Evolutionary conservation across 2,329 filamentous ascomycete species (phyloP).

Genomic region (Aschersonia sp.): DNA sequence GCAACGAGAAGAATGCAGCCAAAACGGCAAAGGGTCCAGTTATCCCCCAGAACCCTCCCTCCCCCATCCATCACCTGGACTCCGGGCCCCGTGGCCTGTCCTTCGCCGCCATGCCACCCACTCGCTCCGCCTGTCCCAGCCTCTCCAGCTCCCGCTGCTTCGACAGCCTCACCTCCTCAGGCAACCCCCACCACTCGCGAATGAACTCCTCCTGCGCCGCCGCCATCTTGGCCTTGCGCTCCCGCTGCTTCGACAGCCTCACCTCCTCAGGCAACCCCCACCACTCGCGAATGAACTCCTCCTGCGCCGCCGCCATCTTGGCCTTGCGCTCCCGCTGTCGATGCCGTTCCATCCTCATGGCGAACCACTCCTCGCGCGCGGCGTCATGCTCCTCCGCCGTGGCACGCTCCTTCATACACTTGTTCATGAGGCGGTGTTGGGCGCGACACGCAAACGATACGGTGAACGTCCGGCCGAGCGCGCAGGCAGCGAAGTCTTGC

Average conservation of each 20-base stretch:
- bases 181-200: slow-evolving; percentile 53
- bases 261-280: slow-evolving; percentile 48
- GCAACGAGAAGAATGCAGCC: not conserved
- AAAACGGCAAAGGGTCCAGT: not conserved
- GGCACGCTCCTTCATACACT: slow-evolving; percentile 79
- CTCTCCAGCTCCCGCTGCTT: slow-evolving; percentile 36
- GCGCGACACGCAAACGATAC: slow-evolving; percentile 76
- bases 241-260: slow-evolving; percentile 30
- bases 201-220: slow-evolving; percentile 51
- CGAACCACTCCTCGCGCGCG: slow-evolving; percentile 90
- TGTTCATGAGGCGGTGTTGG: slow-evolving; percentile 78
- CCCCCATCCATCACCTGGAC: slow-evolving; percentile 1
- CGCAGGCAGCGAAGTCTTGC: slow-evolving; percentile 82
- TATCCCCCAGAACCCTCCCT: not conserved
- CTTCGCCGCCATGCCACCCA: slow-evolving; percentile 36
- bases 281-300: slow-evolving; percentile 52
- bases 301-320: slow-evolving; percentile 44
- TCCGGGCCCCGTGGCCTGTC: slow-evolving; percentile 8
- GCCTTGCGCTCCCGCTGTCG: slow-evolving; percentile 51
- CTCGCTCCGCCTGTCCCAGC: slow-evolving; percentile 32
- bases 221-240: slow-evolving; percentile 43
- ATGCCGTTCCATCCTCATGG: slow-evolving; percentile 55
- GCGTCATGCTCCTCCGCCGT: slow-evolving; percentile 75
- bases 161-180: slow-evolving; percentile 37
- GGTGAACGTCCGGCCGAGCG: slow-evolving; percentile 70